Evolutionary conservation across 2,329 filamentous ascomycete species (phyloP).

Genomic region (Pseudocercospora pini-densiflorae): DNA sequence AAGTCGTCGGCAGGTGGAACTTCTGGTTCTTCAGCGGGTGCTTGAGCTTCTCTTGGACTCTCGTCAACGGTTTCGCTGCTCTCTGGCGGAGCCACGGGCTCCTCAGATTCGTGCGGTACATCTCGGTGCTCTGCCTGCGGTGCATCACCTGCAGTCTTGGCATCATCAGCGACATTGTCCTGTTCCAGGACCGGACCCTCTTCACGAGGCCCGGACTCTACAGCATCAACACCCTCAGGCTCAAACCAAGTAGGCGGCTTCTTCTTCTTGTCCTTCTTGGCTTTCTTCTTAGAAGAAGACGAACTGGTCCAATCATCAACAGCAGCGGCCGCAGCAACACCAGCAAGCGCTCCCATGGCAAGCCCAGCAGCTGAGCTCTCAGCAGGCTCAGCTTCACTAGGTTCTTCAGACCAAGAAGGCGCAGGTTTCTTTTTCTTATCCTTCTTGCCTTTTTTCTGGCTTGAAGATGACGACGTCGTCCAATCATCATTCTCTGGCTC

Average conservation of each 20-base stretch:
- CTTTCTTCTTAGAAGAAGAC: constrained; percentile 36
- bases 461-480: constrained; percentile 7
- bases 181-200: background rate
- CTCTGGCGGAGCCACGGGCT: background rate
- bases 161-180: background rate
- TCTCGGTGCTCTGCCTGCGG: background rate
- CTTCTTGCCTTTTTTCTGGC: constrained; percentile 38
- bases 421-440: constrained; percentile 22
- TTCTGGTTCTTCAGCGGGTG: background rate
- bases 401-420: constrained; percentile 17
- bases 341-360: background rate
- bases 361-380: background rate
- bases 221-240: background rate
- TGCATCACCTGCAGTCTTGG: background rate
- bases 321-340: constrained; percentile 1
- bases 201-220: background rate
- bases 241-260: constrained; percentile 19
- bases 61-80: background rate
- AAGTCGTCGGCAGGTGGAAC: constrained; percentile 7
- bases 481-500: constrained; percentile 1
- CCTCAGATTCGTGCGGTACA: background rate
- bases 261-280: constrained; percentile 49
- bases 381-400: background rate
- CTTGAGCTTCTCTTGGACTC: background rate
- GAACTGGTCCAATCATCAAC: background rate